phyloP scores from a whole-genome alignment of 345 rosid species.

The Eucalyptus globulus region DNA sequence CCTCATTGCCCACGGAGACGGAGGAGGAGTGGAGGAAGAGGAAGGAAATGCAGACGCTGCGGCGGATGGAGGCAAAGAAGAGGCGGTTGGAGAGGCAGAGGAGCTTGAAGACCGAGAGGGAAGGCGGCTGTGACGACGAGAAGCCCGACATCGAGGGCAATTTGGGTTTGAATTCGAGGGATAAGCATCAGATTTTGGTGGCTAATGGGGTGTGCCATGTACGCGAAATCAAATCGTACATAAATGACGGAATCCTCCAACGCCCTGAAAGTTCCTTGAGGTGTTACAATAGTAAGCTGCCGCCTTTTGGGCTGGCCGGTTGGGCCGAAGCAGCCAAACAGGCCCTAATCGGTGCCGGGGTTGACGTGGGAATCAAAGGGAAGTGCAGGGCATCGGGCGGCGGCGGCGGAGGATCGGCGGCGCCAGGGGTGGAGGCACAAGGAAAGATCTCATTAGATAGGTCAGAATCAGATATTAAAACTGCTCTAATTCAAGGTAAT shows the following conservation, averaged over 20 bases:
- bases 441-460: constrained; percentile 50
- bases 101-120: constrained; percentile 11
- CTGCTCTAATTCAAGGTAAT: constrained; percentile 36
- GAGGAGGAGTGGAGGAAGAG: constrained; percentile 95
- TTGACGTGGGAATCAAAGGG: not conserved
- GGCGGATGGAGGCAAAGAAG: constrained; percentile 86
- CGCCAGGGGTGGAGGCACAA: constrained; percentile 24
- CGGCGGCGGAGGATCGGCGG: not conserved
- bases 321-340: constrained; percentile 16
- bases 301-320: constrained; percentile 21
- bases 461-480: constrained; percentile 54
- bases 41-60: constrained; percentile 63
- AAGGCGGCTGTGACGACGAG: constrained; percentile 21
- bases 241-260: not conserved
- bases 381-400: constrained; percentile 3
- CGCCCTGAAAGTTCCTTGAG: not conserved
- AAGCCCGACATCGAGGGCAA: constrained; percentile 4
- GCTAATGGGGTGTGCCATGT: not conserved
- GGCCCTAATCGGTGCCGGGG: not conserved
- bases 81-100: constrained; percentile 79
- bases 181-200: not conserved
- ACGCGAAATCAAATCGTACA: not conserved
- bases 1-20: constrained; percentile 81
- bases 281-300: not conserved
- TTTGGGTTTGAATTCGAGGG: not conserved